Evolutionary conservation across 306 rosid genomes (phyloP).

Genomic region (Comarum palustre): DNA sequence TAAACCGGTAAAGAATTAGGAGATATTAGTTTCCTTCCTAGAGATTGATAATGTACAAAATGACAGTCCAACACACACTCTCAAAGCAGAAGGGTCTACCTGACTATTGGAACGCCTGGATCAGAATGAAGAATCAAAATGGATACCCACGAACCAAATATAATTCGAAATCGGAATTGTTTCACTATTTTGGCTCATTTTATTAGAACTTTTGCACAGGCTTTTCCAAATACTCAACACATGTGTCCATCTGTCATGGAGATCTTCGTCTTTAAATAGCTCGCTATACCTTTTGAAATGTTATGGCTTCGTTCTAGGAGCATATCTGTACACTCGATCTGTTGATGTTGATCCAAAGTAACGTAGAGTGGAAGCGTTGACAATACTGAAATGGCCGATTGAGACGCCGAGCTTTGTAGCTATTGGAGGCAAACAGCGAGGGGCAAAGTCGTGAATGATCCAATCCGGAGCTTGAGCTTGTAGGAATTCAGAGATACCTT

Average conservation of each 20-base stretch:
- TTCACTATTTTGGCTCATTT: no score
- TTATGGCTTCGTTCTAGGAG: background rate
- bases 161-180: no score
- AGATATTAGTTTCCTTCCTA: no score
- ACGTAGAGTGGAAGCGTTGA: background rate
- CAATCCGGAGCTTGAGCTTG: background rate
- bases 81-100: no score
- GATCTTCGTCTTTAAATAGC: slow-evolving; percentile 16
- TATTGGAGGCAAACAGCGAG: background rate
- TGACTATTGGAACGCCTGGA: no score
- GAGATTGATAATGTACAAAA: no score
- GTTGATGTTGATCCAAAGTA: background rate
- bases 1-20: no score
- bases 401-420: background rate
- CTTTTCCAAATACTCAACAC: background rate
- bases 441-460: slow-evolving; percentile 7
- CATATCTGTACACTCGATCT: background rate
- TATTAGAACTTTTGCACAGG: background rate
- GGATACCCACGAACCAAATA: no score
- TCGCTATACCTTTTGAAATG: slow-evolving; percentile 17
- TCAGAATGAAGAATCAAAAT: no score
- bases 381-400: background rate
- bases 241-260: slow-evolving; percentile 21
- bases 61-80: no score
- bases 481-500: background rate